phyloP scores from a whole-genome alignment of 306 rosid genomes.

The Canavalia gladiata region DNA sequence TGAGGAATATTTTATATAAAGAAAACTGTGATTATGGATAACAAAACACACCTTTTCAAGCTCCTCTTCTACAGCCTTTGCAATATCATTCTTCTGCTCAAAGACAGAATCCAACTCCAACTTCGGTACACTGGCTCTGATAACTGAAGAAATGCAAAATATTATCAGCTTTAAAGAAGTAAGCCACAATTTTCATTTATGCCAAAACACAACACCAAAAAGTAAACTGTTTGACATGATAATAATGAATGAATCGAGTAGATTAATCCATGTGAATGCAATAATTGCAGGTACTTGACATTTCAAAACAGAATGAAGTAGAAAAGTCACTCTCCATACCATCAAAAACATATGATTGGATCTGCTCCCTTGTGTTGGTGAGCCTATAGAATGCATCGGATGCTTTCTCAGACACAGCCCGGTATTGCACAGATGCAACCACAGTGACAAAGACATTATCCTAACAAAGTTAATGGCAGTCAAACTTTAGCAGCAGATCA shows the following conservation, averaged over 20 bases:
- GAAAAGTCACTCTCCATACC: slow-evolving; percentile 54
- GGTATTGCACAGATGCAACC: slow-evolving; percentile 74
- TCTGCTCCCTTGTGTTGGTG: slow-evolving; percentile 69
- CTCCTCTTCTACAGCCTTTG: slow-evolving; percentile 71
- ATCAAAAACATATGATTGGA: slow-evolving; percentile 78
- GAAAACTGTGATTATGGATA: background rate
- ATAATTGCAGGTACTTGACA: slow-evolving; percentile 1
- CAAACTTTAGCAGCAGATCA: slow-evolving; percentile 35
- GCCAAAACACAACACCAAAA: slow-evolving; percentile 6
- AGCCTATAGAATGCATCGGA: slow-evolving; percentile 82
- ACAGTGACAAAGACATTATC: slow-evolving; percentile 82
- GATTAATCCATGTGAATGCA: background rate
- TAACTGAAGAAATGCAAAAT: slow-evolving; percentile 56
- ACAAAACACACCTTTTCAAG: slow-evolving; percentile 69
- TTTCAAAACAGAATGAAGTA: slow-evolving; percentile 19
- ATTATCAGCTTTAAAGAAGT: slow-evolving; percentile 29
- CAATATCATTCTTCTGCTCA: slow-evolving; percentile 79
- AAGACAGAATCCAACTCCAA: slow-evolving; percentile 73
- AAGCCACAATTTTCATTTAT: slow-evolving; percentile 22
- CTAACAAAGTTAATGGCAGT: slow-evolving; percentile 49
- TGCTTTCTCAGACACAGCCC: slow-evolving; percentile 66
- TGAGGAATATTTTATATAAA: background rate
- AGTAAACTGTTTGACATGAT: background rate
- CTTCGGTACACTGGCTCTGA: slow-evolving; percentile 76
- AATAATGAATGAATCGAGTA: background rate